Conservation (phyloP, 2,329 filamentous ascomycete genomes). For the Aspergillus hiratsukae region DNA sequence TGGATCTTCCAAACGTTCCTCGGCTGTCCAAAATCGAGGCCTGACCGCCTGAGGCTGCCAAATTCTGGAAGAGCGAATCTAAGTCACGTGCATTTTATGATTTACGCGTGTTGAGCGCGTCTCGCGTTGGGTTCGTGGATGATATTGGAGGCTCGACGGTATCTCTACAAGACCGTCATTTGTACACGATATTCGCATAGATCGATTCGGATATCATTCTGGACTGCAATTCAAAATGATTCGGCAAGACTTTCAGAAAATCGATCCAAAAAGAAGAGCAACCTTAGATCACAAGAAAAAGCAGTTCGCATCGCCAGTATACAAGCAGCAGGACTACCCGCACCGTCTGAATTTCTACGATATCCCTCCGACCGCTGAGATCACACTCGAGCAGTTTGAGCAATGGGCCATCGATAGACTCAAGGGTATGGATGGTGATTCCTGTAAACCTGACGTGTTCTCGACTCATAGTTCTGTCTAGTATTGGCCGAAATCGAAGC, state of each 20-base stretch:
- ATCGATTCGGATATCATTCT: background rate
- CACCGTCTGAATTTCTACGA: slow-evolving; percentile 90
- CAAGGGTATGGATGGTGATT: slow-evolving; percentile 54
- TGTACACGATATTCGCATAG: background rate
- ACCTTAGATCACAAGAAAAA: slow-evolving; percentile 75
- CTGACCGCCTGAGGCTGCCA: background rate
- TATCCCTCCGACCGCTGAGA: slow-evolving; percentile 82
- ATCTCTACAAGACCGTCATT: background rate
- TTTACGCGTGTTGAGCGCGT: slow-evolving; percentile 7
- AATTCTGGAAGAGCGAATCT: background rate
- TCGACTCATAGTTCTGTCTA: slow-evolving; percentile 12
- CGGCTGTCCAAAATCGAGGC: background rate
- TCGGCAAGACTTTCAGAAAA: slow-evolving; percentile 39
- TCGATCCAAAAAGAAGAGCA: slow-evolving; percentile 67
- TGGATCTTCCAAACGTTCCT: background rate
- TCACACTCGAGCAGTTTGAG: slow-evolving; percentile 95
- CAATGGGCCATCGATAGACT: slow-evolving; percentile 96
- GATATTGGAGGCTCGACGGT: slow-evolving; percentile 2
- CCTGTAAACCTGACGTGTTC: background rate
- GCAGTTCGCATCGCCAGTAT: slow-evolving; percentile 75
- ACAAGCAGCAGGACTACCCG: slow-evolving; percentile 73
- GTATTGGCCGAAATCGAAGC: slow-evolving; percentile 63
- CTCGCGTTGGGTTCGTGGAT: slow-evolving; percentile 22
- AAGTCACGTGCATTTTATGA: slow-evolving; percentile 7
- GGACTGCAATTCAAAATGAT: slow-evolving; percentile 33